Percentiles rank a stretch among this genome's conserved stretches.
Conservation (phyloP, 108 stramenopile genomes). For the Nitzschia sp. region DNA sequence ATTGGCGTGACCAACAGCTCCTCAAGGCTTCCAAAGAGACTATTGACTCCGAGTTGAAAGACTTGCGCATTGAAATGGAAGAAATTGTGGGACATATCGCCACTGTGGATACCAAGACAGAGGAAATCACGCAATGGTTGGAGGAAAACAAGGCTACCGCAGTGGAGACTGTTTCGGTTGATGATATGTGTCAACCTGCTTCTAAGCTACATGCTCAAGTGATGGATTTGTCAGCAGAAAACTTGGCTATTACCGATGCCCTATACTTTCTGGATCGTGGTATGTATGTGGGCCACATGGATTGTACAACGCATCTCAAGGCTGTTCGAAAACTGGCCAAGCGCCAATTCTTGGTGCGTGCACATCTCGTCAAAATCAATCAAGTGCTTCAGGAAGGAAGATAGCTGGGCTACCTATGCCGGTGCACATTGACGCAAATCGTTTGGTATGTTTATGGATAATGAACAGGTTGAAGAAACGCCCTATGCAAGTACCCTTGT, state of each 20-base stretch:
- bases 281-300: conserved; percentile 57
- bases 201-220: conserved; percentile 66
- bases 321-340: conserved; percentile 76
- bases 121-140: conserved; percentile 53
- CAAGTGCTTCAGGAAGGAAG: conserved; percentile 17
- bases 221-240: conserved; percentile 70
- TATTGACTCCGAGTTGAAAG: conserved; percentile 46
- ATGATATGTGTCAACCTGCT: conserved; percentile 53
- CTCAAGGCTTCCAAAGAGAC: conserved; percentile 30
- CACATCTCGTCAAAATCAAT: conserved; percentile 60
- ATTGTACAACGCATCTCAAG: conserved; percentile 73
- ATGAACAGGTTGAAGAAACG: too few species aligned
- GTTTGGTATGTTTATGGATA: too few species aligned
- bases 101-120: conserved; percentile 48
- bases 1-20: conserved; percentile 56
- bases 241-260: conserved; percentile 70
- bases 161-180: conserved; percentile 24
- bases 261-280: conserved; percentile 83
- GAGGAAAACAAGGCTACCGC: conserved; percentile 31
- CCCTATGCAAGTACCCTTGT: too few species aligned
- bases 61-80: conserved; percentile 39
- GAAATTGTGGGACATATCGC: conserved; percentile 38
- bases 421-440: too few species aligned
- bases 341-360: conserved; percentile 77
- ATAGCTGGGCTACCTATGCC: too few species aligned